Percentiles rank a stretch among this genome's conserved stretches.
phyloP scores from a whole-genome alignment of 2,329 filamentous ascomycete genomes.

The Clonostachys byssicola region DNA sequence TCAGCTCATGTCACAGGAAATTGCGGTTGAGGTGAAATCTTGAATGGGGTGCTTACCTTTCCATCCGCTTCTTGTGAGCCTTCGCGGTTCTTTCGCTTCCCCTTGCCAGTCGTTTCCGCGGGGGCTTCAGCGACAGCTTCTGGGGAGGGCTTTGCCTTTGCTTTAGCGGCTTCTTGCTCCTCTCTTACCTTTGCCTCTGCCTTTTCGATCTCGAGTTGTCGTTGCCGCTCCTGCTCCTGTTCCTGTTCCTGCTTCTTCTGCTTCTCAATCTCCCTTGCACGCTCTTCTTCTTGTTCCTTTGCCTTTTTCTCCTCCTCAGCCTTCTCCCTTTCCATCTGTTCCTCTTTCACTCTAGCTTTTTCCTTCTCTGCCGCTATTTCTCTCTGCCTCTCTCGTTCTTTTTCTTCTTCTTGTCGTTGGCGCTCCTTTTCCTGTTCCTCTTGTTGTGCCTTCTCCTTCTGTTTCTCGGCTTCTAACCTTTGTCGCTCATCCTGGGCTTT shows the following conservation, averaged over 20 bases:
- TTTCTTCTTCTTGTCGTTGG: constrained; percentile 33
- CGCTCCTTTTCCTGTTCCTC: constrained; percentile 14
- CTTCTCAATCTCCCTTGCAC: constrained; percentile 33
- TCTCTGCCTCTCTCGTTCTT: constrained; percentile 47
- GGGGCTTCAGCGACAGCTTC: constrained; percentile 22
- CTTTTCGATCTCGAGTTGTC: constrained; percentile 17
- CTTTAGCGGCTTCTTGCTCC: constrained; percentile 1
- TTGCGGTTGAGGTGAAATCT: neutral
- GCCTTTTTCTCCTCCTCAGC: neutral
- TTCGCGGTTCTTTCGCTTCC: constrained; percentile 55
- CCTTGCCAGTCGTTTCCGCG: constrained; percentile 33
- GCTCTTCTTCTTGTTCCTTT: constrained; percentile 17
- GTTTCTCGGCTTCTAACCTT: constrained; percentile 17
- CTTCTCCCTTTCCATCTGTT: constrained; percentile 1
- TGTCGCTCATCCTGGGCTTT: neutral
- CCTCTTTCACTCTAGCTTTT: constrained; percentile 32
- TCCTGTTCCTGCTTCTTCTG: constrained; percentile 2
- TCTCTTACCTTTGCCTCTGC: neutral
- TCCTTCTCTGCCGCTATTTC: constrained; percentile 66
- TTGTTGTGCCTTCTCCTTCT: neutral
- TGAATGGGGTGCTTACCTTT: constrained; percentile 33
- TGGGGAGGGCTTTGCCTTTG: constrained; percentile 31
- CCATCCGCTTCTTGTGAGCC: constrained; percentile 47
- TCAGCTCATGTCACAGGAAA: neutral
- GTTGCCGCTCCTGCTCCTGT: neutral